phyloP scores from a whole-genome alignment of 169 alveolate species.

The Plasmodium cynomolgi region DNA sequence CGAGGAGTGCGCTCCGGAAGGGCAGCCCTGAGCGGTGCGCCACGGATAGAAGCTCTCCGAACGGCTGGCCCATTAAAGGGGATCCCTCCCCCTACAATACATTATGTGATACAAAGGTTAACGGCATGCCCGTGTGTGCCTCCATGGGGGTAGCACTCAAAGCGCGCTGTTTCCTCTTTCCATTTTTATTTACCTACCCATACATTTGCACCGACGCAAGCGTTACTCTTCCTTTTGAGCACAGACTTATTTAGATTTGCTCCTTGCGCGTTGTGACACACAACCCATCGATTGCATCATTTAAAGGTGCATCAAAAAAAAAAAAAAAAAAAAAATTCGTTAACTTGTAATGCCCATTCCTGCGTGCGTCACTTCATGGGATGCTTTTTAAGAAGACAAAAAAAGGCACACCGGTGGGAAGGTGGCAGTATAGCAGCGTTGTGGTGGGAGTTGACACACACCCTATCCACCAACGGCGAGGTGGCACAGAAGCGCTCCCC shows the following conservation, averaged over 20 bases:
- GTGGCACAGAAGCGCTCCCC: not conserved
- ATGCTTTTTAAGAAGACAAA: not conserved
- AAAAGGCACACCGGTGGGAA: not conserved
- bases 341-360: not conserved
- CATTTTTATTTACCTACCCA: not conserved
- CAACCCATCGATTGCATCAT: not conserved
- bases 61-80: not conserved
- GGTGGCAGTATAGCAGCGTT: not conserved
- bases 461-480: not conserved
- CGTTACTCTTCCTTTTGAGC: not conserved
- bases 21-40: not conserved
- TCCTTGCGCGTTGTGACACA: not conserved
- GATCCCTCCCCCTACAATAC: not conserved
- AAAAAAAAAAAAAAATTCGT: not conserved
- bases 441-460: not conserved
- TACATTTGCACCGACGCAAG: not conserved
- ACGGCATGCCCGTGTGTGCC: not conserved
- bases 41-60: not conserved
- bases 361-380: not conserved
- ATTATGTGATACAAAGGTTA: not conserved
- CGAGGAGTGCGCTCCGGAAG: not conserved
- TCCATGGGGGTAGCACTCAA: not conserved
- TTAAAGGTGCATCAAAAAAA: not conserved
- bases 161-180: not conserved
- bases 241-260: not conserved